Conservation (phyloP, 192 early-diverging fungal genomes). For the Oehlia diaphana region DNA sequence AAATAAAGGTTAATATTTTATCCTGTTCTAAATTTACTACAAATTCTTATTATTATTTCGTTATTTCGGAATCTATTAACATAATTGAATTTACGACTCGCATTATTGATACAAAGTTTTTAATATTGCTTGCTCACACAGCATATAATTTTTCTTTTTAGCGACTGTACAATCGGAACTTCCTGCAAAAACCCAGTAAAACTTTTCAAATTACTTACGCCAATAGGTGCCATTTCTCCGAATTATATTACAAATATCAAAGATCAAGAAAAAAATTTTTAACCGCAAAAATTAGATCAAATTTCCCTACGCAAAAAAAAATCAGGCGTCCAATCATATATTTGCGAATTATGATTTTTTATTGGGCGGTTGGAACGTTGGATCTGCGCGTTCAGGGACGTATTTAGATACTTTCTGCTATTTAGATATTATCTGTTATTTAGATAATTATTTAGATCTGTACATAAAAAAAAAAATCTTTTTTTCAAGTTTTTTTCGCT, state of each 20-base stretch:
- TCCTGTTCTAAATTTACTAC: not conserved
- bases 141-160: not conserved
- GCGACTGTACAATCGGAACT: too few species aligned
- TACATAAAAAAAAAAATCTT: too few species aligned
- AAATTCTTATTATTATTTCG: not conserved
- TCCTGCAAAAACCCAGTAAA: too few species aligned
- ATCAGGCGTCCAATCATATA: not conserved
- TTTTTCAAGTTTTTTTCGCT: not conserved
- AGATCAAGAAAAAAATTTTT: not conserved
- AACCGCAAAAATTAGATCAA: not conserved
- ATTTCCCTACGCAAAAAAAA: not conserved
- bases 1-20: not conserved
- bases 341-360: not conserved
- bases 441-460: too few species aligned
- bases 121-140: not conserved
- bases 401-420: too few species aligned
- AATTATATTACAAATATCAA: not conserved
- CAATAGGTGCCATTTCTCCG: not conserved
- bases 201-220: not conserved
- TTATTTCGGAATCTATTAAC: too few species aligned
- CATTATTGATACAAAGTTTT: not conserved
- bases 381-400: too few species aligned
- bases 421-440: too few species aligned
- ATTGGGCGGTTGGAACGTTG: too few species aligned
- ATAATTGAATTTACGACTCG: not conserved